Conservation (phyloP, 352 stramenopile genomes). For the Phytophthora multivora region DNA sequence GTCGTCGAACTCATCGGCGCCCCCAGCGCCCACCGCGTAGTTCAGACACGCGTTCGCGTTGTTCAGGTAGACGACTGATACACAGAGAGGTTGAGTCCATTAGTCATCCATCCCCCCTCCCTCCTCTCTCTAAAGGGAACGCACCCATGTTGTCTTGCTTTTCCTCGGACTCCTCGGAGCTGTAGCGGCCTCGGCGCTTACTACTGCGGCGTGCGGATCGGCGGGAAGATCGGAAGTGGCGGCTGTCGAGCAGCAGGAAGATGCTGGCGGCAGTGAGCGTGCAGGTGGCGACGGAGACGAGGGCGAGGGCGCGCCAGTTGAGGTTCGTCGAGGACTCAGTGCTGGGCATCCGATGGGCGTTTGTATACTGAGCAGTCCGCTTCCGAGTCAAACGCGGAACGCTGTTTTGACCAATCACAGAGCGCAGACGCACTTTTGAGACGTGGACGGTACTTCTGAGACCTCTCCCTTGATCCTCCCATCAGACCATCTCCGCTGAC, state of each 20-base stretch:
- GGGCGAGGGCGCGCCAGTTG: slow-evolving; percentile 55
- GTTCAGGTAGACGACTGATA: slow-evolving; percentile 80
- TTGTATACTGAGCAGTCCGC: too few species aligned
- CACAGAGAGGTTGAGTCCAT: not conserved
- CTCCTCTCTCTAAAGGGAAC: not conserved
- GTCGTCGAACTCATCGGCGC: slow-evolving; percentile 79
- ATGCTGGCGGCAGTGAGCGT: slow-evolving; percentile 63
- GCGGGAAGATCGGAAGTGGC: slow-evolving; percentile 27
- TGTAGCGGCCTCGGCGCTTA: not conserved
- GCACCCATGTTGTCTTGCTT: slow-evolving; percentile 18
- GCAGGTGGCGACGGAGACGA: slow-evolving; percentile 62
- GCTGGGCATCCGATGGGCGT: too few species aligned
- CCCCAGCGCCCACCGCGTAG: slow-evolving; percentile 67
- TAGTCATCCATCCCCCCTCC: not conserved
- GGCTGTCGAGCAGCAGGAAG: slow-evolving; percentile 41
- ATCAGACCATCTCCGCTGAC: too few species aligned
- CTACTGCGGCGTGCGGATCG: slow-evolving; percentile 3
- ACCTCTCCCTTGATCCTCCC: too few species aligned
- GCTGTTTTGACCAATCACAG: too few species aligned
- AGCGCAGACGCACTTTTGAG: too few species aligned
- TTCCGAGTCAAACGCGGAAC: too few species aligned
- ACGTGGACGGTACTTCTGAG: too few species aligned
- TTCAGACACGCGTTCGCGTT: slow-evolving; percentile 75
- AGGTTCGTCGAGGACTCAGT: slow-evolving; percentile 19
- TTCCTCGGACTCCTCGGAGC: slow-evolving; percentile 20